Evolutionary conservation across 192 early-diverging fungal species (phyloP), one percentile per base, ranked within the genome.

Genomic region (Coemansia sp.): DNA sequence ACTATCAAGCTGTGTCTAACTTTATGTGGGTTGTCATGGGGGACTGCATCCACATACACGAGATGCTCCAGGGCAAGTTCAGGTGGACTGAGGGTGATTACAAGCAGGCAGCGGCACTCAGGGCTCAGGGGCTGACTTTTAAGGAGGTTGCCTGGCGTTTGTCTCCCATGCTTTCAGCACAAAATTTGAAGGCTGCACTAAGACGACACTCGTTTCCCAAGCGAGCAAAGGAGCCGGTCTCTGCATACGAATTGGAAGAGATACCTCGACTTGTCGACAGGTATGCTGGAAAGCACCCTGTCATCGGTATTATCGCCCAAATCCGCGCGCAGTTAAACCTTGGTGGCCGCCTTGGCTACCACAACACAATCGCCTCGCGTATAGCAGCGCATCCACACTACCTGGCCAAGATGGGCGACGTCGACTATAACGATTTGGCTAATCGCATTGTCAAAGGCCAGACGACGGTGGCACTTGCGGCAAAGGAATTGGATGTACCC

Each of bases 1-100:
- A 70, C 42, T 63, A 46, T 21, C 26, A 16, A 8, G 61, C 68
- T 0, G 68, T 70, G 35, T 70, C 68, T 6, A 70, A 70, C 51
- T 70, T 59, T 24, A 43, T 70, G 68, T 70, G 68, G 68, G 48
- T 59, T 6, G 56, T 48, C 16, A 40, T 28, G 6, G 33, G 48
- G 8, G 68, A 70, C 61, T 70, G 68, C 42, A 21, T 34, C 28
- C 37, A 20, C 18, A 63, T 63, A 56, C 16, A 21, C 24, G 36
- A 38, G n/a, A 2, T 63, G 61, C 28, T 59, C 16, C 20, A 21
- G 1, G 68, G 68, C 14, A 37, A 46, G 3, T 45, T 70, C 10
- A n/a, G 20, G 2, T 63, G 55, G 68, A 70, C 68, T 1, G 33
- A 35, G 3, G 56, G 45, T 13, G 10, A 48, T 0, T 13, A 20